phyloP scores from a whole-genome alignment of 1,284 basidiomycete species.

The Cutaneotrichosporon spelunceum region DNA sequence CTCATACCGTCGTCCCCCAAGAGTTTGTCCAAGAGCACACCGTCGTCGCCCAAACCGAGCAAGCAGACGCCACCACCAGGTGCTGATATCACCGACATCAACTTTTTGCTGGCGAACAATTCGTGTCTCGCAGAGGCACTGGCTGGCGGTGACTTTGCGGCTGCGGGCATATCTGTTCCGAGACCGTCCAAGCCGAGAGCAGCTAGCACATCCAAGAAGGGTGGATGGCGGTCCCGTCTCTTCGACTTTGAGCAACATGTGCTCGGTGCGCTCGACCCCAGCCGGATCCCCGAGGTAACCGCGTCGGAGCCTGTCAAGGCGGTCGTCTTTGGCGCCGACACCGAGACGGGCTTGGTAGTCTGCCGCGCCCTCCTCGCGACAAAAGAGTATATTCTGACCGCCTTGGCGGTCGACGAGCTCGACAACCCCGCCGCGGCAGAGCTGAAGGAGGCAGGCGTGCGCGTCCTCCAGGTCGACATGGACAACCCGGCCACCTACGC shows the following conservation, averaged over 20 bases:
- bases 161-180: neutral
- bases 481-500: constrained; percentile 26
- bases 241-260: constrained; percentile 27
- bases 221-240: neutral
- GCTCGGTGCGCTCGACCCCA: constrained; percentile 30
- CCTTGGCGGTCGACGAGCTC: constrained; percentile 19
- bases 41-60: constrained; percentile 1
- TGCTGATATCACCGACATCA: constrained; percentile 6
- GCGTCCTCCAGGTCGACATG: constrained; percentile 30
- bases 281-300: constrained; percentile 16
- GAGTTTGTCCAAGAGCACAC: neutral
- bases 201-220: constrained; percentile 3
- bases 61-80: neutral
- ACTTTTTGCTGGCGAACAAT: constrained; percentile 7
- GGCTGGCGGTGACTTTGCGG: neutral
- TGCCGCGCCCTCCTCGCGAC: constrained; percentile 20
- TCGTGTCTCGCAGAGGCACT: constrained; percentile 5
- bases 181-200: neutral
- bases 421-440: constrained; percentile 2
- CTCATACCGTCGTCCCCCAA: neutral
- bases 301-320: constrained; percentile 21
- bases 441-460: constrained; percentile 18
- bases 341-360: constrained; percentile 21
- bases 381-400: constrained; percentile 10
- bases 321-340: constrained; percentile 34